Percentiles rank a stretch among this genome's conserved stretches.
These are phyloP conservation scores for Aspergillus glaucus DNA, from an alignment of 2,329 filamentous ascomycete species.

Conservation along the genomic window DNA sequence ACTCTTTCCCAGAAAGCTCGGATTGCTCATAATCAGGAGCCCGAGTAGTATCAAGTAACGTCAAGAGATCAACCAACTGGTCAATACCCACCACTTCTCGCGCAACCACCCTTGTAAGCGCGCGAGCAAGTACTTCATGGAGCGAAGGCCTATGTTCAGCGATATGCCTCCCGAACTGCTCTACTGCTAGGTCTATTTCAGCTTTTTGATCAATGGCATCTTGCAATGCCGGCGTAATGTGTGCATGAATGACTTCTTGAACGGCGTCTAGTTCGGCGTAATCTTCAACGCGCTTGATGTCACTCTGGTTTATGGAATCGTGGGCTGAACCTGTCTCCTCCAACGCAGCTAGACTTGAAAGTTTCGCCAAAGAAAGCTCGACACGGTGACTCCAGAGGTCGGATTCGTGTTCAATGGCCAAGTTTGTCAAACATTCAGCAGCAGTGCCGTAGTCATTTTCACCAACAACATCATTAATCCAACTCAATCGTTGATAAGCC, in stretches of 20 bases:
- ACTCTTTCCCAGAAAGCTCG: constrained; percentile 54
- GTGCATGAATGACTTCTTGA: constrained; percentile 71
- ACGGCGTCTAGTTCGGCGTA: constrained; percentile 65
- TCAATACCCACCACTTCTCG: constrained; percentile 60
- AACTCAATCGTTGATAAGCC: constrained; percentile 70
- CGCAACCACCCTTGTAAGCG: constrained; percentile 62
- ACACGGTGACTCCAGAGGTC: constrained; percentile 92
- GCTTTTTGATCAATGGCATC: constrained; percentile 73
- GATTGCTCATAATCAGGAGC: constrained; percentile 42
- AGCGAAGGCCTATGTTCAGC: constrained; percentile 59
- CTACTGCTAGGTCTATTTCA: constrained; percentile 68
- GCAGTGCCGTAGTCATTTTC: constrained; percentile 71
- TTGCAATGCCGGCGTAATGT: constrained; percentile 61
- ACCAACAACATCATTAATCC: constrained; percentile 85
- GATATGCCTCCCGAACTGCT: constrained; percentile 53
- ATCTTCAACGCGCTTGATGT: constrained; percentile 52
- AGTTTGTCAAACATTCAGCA: constrained; percentile 60
- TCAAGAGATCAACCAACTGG: constrained; percentile 60
- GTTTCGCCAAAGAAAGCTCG: constrained; percentile 80
- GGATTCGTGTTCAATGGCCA: constrained; percentile 66
- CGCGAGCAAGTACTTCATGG: constrained; percentile 64
- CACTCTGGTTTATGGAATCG: constrained; percentile 36
- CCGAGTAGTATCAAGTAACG: constrained; percentile 60
- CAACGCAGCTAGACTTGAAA: constrained; percentile 63
- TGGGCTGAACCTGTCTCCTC: constrained; percentile 23